These are phyloP conservation scores for Erythrophleum fordii DNA, from an alignment of 306 rosid genomes.

Conservation along the genomic window DNA sequence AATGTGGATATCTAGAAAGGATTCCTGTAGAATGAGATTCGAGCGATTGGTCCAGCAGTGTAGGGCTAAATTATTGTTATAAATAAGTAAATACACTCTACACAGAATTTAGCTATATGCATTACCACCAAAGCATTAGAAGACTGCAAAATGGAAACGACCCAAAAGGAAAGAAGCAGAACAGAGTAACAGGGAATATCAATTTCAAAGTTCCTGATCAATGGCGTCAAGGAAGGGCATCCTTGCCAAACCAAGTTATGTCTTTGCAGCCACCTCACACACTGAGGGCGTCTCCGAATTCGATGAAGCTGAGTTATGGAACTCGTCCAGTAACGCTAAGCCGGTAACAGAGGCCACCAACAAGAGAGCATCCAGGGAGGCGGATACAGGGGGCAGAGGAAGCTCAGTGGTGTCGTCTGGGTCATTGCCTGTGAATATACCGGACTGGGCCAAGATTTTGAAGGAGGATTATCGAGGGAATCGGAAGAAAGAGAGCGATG, in stretches of 20 bases:
- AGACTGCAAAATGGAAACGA: not conserved
- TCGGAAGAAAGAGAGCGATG: constrained; percentile 33
- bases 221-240: constrained; percentile 76
- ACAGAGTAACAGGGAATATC: not conserved
- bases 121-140: not conserved
- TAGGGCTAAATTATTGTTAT: too few relatives aligned
- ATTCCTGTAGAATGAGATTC: too few relatives aligned
- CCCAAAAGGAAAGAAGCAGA: not conserved
- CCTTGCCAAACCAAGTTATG: constrained; percentile 51
- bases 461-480: constrained; percentile 59
- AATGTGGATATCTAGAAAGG: too few relatives aligned
- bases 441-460: constrained; percentile 86
- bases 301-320: constrained; percentile 71
- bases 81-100: not conserved
- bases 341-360: constrained; percentile 19
- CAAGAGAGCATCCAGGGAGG: too few relatives aligned
- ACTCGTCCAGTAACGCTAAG: not conserved
- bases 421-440: constrained; percentile 79
- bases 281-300: constrained; percentile 48
- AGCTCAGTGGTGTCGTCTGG: constrained; percentile 16
- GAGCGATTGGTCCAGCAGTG: not conserved
- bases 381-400: not conserved
- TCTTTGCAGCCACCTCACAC: constrained; percentile 45
- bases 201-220: constrained; percentile 22
- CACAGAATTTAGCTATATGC: constrained; percentile 44